Evolutionary conservation across 73 alveolate species (phyloP).

Genomic region (Diophrys appendiculata): DNA sequence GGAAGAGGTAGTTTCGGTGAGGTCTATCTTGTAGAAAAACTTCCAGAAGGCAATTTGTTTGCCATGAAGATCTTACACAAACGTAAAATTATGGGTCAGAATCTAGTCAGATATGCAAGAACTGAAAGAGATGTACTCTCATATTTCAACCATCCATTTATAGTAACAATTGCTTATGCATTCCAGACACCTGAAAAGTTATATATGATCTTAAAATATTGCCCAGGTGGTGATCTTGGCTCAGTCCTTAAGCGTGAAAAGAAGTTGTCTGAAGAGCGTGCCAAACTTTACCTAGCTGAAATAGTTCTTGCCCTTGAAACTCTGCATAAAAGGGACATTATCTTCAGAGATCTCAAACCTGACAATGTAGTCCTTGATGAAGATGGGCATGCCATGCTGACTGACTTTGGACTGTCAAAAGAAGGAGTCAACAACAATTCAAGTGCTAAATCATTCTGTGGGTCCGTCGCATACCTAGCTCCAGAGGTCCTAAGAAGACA

Average conservation of each 20-base stretch:
- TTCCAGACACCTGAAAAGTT: constrained; percentile 85
- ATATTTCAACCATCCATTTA: constrained; percentile 89
- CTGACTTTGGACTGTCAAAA: constrained; percentile 94
- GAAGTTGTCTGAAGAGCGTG: constrained; percentile 72
- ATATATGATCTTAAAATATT: constrained; percentile 78
- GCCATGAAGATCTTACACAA: constrained; percentile 88
- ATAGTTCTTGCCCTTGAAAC: constrained; percentile 80
- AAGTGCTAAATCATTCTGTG: constrained; percentile 91
- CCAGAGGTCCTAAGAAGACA: constrained; percentile 92
- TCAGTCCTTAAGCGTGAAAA: constrained; percentile 63
- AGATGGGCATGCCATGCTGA: constrained; percentile 94
- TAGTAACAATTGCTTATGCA: constrained; percentile 78
- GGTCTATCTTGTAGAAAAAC: constrained; percentile 79
- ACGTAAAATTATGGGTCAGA: constrained; percentile 74
- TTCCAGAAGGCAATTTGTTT: constrained; percentile 49
- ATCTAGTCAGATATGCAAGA: constrained; percentile 87
- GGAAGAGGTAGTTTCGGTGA: constrained; percentile 89
- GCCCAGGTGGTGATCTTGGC: constrained; percentile 87
- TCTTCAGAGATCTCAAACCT: constrained; percentile 86
- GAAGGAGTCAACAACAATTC: constrained; percentile 77
- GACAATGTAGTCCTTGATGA: constrained; percentile 89
- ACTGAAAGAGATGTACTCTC: constrained; percentile 95
- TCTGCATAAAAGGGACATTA: constrained; percentile 86
- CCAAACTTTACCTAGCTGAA: constrained; percentile 82
- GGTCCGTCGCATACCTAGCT: constrained; percentile 96